phyloP scores from a whole-genome alignment of 2,329 filamentous ascomycete genomes.

The Fusarium coicis region DNA sequence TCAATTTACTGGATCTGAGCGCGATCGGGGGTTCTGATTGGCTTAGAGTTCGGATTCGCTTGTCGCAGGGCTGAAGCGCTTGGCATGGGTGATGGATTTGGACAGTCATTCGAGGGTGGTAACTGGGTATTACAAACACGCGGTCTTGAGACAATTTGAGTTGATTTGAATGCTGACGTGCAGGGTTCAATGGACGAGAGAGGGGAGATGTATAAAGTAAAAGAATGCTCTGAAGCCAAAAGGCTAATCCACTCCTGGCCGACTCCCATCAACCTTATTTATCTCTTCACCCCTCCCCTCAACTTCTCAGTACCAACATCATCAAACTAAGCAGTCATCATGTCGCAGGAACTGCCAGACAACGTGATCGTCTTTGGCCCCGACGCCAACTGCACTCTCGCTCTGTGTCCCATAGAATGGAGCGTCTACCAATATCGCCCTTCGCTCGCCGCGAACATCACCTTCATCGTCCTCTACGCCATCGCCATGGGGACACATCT shows the following conservation, averaged over 20 bases:
- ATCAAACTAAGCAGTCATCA: constrained; percentile 14
- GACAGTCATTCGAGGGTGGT: not conserved
- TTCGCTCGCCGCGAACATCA: constrained; percentile 53
- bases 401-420: constrained; percentile 56
- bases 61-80: constrained; percentile 28
- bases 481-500: constrained; percentile 59
- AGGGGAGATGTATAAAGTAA: not conserved
- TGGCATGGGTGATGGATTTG: not conserved
- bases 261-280: not conserved
- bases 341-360: constrained; percentile 17
- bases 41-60: constrained; percentile 20
- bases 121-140: not conserved
- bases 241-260: not conserved
- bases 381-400: constrained; percentile 61
- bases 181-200: not conserved
- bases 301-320: not conserved
- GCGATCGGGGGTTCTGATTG: not conserved
- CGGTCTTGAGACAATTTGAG: not conserved
- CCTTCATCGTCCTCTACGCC: constrained; percentile 57
- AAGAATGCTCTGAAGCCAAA: not conserved
- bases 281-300: not conserved
- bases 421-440: constrained; percentile 61
- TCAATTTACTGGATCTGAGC: constrained; percentile 3
- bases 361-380: constrained; percentile 55
- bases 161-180: not conserved